Percentiles rank a stretch among this genome's conserved stretches.
These are phyloP conservation scores for Cercospora nicotianae DNA, from an alignment of 2,329 filamentous ascomycete genomes.

Conservation along the genomic window DNA sequence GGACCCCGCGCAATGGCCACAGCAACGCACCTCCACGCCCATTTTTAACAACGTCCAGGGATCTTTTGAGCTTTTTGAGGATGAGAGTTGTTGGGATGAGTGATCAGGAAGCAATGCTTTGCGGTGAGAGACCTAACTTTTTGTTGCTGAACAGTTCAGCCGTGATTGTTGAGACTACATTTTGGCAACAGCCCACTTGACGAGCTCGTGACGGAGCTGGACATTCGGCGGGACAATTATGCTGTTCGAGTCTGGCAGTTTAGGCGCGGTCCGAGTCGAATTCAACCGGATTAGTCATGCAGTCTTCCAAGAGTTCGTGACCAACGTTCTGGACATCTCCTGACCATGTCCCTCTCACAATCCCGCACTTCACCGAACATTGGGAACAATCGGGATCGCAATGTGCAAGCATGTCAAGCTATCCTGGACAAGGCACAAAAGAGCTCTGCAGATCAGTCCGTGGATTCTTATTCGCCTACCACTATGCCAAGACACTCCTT, in stretches of 20 bases:
- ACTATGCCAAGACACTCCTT: conserved; percentile 9
- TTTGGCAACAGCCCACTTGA: conserved; percentile 7
- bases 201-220: conserved; percentile 10
- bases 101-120: background rate
- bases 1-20: background rate
- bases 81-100: background rate
- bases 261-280: conserved; percentile 3
- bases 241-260: background rate
- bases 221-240: conserved; percentile 7
- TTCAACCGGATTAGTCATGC: conserved; percentile 11
- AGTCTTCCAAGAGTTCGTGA: background rate
- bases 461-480: background rate
- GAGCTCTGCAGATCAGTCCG: background rate
- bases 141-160: conserved; percentile 15
- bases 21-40: conserved; percentile 10
- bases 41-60: background rate
- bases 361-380: background rate
- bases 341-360: background rate
- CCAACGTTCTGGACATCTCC: conserved; percentile 7
- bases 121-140: background rate
- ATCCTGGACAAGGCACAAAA: background rate
- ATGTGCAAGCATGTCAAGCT: background rate
- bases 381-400: background rate
- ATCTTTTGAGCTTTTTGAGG: background rate
- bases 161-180: conserved; percentile 15